These are phyloP conservation scores for Trichomonas vaginalis DNA, from an alignment of 208 protist species.

Conservation along the genomic window DNA sequence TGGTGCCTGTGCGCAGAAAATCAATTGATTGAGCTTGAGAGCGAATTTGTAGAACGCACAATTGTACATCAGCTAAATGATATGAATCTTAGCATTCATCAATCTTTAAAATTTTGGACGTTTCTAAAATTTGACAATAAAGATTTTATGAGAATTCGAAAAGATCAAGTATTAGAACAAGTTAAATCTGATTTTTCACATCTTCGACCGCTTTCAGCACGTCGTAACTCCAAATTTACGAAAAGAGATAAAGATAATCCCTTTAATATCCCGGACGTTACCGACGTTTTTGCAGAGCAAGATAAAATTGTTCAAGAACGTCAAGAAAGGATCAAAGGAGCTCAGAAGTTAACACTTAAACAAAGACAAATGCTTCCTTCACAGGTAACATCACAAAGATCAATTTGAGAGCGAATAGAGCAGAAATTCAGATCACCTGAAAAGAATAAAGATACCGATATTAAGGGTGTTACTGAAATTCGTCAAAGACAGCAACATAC, in stretches of 20 bases:
- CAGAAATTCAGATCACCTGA: not conserved
- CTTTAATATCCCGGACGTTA: not conserved
- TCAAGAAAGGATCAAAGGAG: not conserved
- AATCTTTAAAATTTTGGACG: no score
- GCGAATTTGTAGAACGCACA: no score
- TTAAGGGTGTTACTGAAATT: not conserved
- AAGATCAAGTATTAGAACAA: not conserved
- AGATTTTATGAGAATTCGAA: no score
- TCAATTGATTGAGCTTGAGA: no score
- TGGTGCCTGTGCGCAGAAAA: no score
- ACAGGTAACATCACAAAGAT: not conserved
- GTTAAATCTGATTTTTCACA: not conserved
- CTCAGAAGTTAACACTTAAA: not conserved
- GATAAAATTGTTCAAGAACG: not conserved
- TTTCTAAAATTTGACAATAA: no score
- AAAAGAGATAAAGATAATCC: not conserved
- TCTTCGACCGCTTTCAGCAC: not conserved
- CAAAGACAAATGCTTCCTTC: not conserved
- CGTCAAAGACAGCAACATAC: conserved; percentile 3
- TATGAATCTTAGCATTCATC: no score
- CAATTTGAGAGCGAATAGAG: not conserved
- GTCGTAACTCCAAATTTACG: not conserved
- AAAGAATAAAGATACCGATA: not conserved
- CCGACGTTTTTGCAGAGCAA: not conserved
- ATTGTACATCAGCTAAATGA: no score